phyloP scores from a whole-genome alignment of 106 monocot genomes.

The Cymbidium sinense region DNA sequence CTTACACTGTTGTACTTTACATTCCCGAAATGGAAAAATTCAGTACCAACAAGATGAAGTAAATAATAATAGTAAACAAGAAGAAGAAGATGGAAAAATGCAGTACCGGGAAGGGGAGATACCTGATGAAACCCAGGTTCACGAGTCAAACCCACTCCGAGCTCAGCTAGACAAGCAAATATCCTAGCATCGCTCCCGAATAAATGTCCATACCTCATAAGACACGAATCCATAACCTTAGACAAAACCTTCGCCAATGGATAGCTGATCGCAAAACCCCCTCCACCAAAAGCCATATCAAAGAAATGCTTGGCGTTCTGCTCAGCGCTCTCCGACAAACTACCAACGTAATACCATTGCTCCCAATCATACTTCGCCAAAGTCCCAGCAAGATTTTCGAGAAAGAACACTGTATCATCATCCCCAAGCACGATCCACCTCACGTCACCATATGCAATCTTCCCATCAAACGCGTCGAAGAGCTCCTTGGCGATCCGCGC shows the following conservation, averaged over 20 bases:
- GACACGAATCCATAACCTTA: slow-evolving; percentile 62
- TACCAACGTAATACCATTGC: slow-evolving; percentile 63
- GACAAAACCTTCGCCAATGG: slow-evolving; percentile 65
- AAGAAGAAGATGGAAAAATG: neutral
- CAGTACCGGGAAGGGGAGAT: neutral
- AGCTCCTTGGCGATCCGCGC: slow-evolving; percentile 51
- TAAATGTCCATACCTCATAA: slow-evolving; percentile 63
- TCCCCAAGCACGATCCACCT: slow-evolving; percentile 88
- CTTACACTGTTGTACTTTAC: neutral
- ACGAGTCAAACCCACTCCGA: slow-evolving; percentile 62
- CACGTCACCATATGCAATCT: slow-evolving; percentile 8
- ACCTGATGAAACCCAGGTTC: slow-evolving; percentile 95
- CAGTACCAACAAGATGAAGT: neutral
- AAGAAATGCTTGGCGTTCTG: slow-evolving; percentile 60
- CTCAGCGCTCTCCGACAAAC: slow-evolving; percentile 51
- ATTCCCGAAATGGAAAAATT: neutral
- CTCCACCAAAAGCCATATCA: slow-evolving; percentile 87
- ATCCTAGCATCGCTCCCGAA: slow-evolving; percentile 83
- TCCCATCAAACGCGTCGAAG: slow-evolving; percentile 14
- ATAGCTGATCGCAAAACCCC: slow-evolving; percentile 74
- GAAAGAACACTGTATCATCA: slow-evolving; percentile 87
- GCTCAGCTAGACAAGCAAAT: slow-evolving; percentile 69
- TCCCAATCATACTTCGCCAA: slow-evolving; percentile 59
- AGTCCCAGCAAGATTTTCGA: slow-evolving; percentile 44
- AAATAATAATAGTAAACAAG: neutral